Evolutionary conservation across 2,329 filamentous ascomycete genomes (phyloP).

Genomic region (Raffaelea albimanens): DNA sequence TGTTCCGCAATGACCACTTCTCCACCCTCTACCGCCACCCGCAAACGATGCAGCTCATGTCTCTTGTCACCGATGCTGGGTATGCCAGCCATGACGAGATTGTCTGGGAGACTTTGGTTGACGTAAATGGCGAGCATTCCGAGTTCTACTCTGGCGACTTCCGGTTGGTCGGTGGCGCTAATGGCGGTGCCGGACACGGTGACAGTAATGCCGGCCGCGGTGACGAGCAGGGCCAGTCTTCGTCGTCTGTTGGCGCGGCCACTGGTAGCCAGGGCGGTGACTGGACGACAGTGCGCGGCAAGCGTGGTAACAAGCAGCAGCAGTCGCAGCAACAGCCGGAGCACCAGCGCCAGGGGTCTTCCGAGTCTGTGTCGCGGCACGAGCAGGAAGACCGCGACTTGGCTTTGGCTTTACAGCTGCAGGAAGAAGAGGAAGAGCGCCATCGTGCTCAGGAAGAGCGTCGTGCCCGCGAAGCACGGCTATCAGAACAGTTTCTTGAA

Average conservation of each 20-base stretch:
- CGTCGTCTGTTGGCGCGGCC: not conserved
- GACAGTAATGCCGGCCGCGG: slow-evolving; percentile 1
- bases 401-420: slow-evolving; percentile 81
- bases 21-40: slow-evolving; percentile 89
- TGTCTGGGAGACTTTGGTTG: slow-evolving; percentile 89
- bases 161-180: slow-evolving; percentile 60
- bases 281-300: slow-evolving; percentile 48
- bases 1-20: slow-evolving; percentile 97
- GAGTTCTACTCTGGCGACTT: slow-evolving; percentile 91
- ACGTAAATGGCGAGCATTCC: slow-evolving; percentile 73
- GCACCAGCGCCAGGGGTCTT: slow-evolving; percentile 21
- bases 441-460: slow-evolving; percentile 54
- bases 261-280: slow-evolving; percentile 22
- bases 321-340: not conserved
- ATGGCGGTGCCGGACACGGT: not conserved
- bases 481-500: slow-evolving; percentile 63
- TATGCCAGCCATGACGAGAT: slow-evolving; percentile 83
- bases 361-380: slow-evolving; percentile 22
- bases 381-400: slow-evolving; percentile 78
- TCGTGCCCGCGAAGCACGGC: slow-evolving; percentile 53
- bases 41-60: slow-evolving; percentile 62
- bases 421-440: slow-evolving; percentile 85
- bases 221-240: not conserved
- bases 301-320: slow-evolving; percentile 16
- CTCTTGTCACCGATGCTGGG: slow-evolving; percentile 85